Evolutionary conservation across 2,329 filamentous ascomycete species (phyloP), one percentile per base, ranked within the genome.

Genomic region (Didymella glomerata): DNA sequence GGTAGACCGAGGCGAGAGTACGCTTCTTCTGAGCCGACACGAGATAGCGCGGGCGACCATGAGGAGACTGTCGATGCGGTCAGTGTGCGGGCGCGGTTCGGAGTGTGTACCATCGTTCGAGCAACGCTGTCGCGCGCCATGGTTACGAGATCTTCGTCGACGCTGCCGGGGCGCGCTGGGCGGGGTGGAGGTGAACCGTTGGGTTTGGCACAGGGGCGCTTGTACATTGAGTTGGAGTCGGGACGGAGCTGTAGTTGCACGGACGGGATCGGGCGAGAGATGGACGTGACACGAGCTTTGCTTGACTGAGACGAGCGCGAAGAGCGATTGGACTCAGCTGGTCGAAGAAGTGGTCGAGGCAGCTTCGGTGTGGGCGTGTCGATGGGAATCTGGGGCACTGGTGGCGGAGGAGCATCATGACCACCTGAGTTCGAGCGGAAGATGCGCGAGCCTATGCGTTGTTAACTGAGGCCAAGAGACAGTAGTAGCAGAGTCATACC

Each of bases 301-400:
- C 36, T 54, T 10, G 40, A 42, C 49, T 10, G 40, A 1, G 53
- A 62, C 0, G 59, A 58, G 28, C 54, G 64, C 6, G 54, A 46
- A 13, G 30, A 27, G 14, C 54, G 64, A 8, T 36, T 22, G 6
- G 56, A 48, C n/a, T 45, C 36, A 3, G 42, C 14, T 5, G 61
- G 50, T 13, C 40, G 30, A 10, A 61, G 36, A 4, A 24, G 34
- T 8, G 53, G 30, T 10, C 34, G 65, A 30, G 25, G 54, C 2
- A 55, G 20, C n/a, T 56, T 57, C 20, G 56, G 36, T 10, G 47
- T 24, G 20, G 49, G 30, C 3, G 41, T 47, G 2, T 54, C 42
- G n/a, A 59, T 45, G 11, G 63, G 58, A 6, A 69, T 61, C 41
- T 66, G 61, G 1, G 68, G 68, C 4, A 61, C 8, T 1, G 60